Conservation (phyloP, 495 filamentous ascomycete genomes). For the Talaromyces stipitatus region DNA sequence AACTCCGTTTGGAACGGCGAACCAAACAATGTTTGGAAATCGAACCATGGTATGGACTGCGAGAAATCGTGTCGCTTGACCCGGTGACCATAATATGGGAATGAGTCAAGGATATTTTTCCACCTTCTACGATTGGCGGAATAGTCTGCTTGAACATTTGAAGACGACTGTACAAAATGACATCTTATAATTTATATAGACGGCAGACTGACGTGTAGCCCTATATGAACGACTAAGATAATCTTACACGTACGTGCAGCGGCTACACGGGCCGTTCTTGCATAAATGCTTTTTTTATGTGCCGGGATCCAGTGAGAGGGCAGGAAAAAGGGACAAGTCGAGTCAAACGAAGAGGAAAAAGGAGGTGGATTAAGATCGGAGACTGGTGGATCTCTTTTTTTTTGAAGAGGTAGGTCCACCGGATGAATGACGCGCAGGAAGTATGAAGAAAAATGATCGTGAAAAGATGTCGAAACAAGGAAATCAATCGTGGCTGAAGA, state of each 20-base stretch:
- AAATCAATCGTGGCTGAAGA: background rate
- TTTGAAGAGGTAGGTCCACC: background rate
- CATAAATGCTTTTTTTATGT: background rate
- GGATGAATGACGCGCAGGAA: background rate
- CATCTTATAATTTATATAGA: background rate
- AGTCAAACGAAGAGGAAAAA: background rate
- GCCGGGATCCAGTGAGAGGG: background rate
- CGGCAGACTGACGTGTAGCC: background rate
- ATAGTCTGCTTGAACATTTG: background rate
- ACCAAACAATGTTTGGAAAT: background rate
- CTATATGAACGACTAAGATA: background rate
- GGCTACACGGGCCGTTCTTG: constrained; percentile 3
- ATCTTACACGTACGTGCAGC: background rate
- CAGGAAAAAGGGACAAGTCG: background rate
- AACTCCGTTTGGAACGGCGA: background rate
- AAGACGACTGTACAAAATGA: background rate
- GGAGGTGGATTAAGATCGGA: background rate
- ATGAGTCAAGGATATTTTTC: background rate
- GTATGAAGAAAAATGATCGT: background rate
- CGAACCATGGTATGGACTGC: background rate
- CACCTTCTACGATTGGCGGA: background rate
- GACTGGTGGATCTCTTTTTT: background rate
- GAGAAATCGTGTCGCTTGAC: background rate
- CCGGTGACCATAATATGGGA: background rate
- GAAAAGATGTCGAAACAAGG: background rate